Evolutionary conservation across 2,329 filamentous ascomycete species (phyloP), one percentile per base, ranked within the genome.

Genomic region (Dactylellina leptospora): DNA sequence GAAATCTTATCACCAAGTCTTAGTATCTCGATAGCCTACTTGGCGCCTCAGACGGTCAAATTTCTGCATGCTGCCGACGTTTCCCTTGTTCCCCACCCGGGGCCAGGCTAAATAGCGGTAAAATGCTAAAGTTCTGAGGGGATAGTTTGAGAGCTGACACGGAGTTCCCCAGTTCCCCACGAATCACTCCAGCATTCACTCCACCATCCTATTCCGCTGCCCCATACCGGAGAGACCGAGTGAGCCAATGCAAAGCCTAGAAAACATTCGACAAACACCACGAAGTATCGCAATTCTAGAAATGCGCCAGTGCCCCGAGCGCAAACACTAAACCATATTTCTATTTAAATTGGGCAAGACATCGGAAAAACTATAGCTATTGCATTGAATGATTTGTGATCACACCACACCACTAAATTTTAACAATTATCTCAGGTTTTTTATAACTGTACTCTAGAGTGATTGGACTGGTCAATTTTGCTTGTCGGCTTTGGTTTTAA

Each of bases 331-430:
- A 30, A 38, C 54, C 38, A 36, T 22, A 28, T 22, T 47, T 48
- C 10, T 20, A 47, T 27, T 20, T 22, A 54, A 25, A 1, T 47
- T 45, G 38, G 53, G 54, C 25, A 53, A 68, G 54, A 50, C 28
- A 59, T 48, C 53, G 54, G 54, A 59, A 27, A 68, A 68, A 68
- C 45, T 27, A n/a, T n/a, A n/a, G n/a, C n/a, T n/a, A n/a, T n/a
- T n/a, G n/a, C n/a, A n/a, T n/a, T n/a, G n/a, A n/a, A n/a, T n/a
- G n/a, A n/a, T n/a, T n/a, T n/a, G n/a, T n/a, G n/a, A n/a, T n/a
- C n/a, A n/a, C n/a, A n/a, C n/a, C n/a, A n/a, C n/a, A n/a, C n/a
- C n/a, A n/a, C n/a, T n/a, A n/a, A n/a, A n/a, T n/a, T n/a, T n/a
- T n/a, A n/a, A n/a, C n/a, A n/a, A n/a, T n/a, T n/a, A n/a, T n/a